Conservation (phyloP, 345 rosid genomes). For the Geranium rotundifolium region DNA sequence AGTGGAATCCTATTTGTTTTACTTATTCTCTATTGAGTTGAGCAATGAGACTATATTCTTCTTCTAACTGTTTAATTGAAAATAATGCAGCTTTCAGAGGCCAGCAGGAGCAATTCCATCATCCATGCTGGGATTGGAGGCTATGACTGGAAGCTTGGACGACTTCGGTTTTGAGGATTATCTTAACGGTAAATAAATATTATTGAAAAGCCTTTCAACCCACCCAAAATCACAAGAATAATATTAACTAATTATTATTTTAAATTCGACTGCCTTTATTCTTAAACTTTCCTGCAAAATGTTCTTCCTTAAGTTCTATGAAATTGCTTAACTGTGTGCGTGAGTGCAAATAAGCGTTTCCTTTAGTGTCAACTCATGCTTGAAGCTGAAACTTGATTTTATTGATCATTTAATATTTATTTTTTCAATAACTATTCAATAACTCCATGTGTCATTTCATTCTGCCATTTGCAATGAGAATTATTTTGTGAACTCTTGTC, state of each 20-base stretch:
- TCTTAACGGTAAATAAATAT: constrained; percentile 51
- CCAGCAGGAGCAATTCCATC: constrained; percentile 82
- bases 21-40: neutral
- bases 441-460: too few species aligned
- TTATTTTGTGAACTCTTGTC: neutral
- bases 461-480: too few species aligned
- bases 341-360: too few species aligned
- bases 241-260: too few species aligned
- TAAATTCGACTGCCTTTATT: neutral
- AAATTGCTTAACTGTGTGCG: too few species aligned
- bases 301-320: too few species aligned
- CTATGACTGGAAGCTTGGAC: constrained; percentile 63
- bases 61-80: neutral
- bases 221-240: neutral
- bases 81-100: constrained; percentile 66
- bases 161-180: constrained; percentile 86
- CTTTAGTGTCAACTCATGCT: neutral
- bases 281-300: too few species aligned
- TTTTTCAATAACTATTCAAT: too few species aligned
- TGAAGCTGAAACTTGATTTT: neutral
- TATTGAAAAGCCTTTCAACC: neutral
- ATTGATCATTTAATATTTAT: too few species aligned
- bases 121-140: constrained; percentile 90
- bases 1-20: too few species aligned
- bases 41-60: neutral